A percentile compares a stretch with the other conserved stretches of the same genome.
phyloP scores from a whole-genome alignment of 768 basidiomycete genomes.

The Mrakia frigida region DNA sequence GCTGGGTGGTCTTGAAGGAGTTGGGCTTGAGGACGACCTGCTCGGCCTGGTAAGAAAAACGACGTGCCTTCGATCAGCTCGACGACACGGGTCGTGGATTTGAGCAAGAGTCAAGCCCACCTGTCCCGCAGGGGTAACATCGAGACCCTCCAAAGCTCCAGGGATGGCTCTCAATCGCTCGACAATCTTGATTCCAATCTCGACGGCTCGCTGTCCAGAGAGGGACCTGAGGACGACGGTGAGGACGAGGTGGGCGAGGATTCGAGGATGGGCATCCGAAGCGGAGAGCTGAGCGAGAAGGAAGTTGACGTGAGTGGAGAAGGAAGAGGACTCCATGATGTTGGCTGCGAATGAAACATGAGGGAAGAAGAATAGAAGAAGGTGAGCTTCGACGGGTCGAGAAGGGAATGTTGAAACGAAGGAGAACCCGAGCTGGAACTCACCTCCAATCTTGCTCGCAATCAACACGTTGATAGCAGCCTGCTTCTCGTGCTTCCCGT shows the following conservation, averaged over 20 bases:
- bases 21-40: slow-evolving; percentile 35
- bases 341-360: slow-evolving; percentile 52
- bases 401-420: too few relatives aligned
- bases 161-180: slow-evolving; percentile 21
- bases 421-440: slow-evolving; percentile 30
- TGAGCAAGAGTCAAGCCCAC: background rate
- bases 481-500: slow-evolving; percentile 44
- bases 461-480: slow-evolving; percentile 54
- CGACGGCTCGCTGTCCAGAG: slow-evolving; percentile 58
- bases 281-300: slow-evolving; percentile 56
- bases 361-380: background rate
- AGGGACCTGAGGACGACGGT: slow-evolving; percentile 57
- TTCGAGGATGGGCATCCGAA: slow-evolving; percentile 52
- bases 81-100: background rate
- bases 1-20: slow-evolving; percentile 34
- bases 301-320: slow-evolving; percentile 48
- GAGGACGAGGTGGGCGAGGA: slow-evolving; percentile 60
- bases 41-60: slow-evolving; percentile 23
- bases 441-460: slow-evolving; percentile 63
- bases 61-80: background rate
- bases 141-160: slow-evolving; percentile 21
- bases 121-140: background rate
- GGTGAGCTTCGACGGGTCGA: too few relatives aligned
- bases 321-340: slow-evolving; percentile 54
- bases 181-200: slow-evolving; percentile 48